A percentile compares a stretch with the other conserved stretches of the same genome.
Evolutionary conservation across 495 filamentous ascomycete genomes (phyloP).

Genomic region (Xylaria scruposa): DNA sequence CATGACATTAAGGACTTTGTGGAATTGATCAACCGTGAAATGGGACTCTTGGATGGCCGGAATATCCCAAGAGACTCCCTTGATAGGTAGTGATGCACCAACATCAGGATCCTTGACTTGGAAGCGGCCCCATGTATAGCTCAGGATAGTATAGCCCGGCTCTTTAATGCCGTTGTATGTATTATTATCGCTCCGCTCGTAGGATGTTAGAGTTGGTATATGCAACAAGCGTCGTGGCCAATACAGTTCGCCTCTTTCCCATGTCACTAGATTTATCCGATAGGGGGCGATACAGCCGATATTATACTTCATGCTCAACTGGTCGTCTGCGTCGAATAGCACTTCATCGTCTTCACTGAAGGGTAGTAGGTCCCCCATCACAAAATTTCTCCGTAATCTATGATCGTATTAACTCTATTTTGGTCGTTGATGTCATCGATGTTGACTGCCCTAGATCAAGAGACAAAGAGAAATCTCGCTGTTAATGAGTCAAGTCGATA

Average conservation of each 20-base stretch:
- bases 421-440: not conserved
- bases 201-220: no score
- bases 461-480: not conserved
- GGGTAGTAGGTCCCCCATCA: not conserved
- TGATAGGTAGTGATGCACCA: not conserved
- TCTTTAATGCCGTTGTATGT: not conserved
- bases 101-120: not conserved
- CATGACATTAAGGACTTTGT: not conserved
- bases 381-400: not conserved
- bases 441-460: not conserved
- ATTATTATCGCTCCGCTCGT: not conserved
- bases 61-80: not conserved
- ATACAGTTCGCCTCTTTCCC: not conserved
- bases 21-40: not conserved
- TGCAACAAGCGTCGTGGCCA: no score
- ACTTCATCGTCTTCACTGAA: not conserved
- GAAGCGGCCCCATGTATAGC: not conserved
- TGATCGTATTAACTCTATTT: not conserved
- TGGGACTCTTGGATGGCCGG: not conserved
- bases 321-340: not conserved
- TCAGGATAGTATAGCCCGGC: not conserved
- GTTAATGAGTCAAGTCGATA: not conserved
- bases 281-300: not conserved
- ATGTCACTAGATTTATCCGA: not conserved
- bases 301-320: not conserved